Conservation (phyloP, 2,329 filamentous ascomycete species). For the Phialophora verrucosa region DNA sequence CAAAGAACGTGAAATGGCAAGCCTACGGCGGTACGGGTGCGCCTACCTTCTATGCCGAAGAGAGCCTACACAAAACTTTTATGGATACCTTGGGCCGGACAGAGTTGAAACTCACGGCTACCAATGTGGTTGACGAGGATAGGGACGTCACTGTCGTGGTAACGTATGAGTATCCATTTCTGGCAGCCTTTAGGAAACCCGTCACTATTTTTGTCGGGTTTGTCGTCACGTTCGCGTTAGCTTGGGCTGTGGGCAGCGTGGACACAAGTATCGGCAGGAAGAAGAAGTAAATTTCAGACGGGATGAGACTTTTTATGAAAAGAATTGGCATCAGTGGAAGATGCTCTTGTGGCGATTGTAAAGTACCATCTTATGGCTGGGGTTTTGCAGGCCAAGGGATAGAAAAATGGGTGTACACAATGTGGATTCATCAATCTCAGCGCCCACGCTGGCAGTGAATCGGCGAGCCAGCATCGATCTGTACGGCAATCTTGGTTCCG, state of each 20-base stretch:
- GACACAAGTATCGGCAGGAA: constrained; percentile 78
- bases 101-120: constrained; percentile 75
- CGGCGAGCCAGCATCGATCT: background rate
- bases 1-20: constrained; percentile 65
- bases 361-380: background rate
- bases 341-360: background rate
- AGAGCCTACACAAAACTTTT: constrained; percentile 79
- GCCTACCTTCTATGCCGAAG: constrained; percentile 68
- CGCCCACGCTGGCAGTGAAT: background rate
- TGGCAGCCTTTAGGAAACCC: constrained; percentile 82
- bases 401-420: background rate
- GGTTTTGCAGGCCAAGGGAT: background rate
- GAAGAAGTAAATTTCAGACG: constrained; percentile 23
- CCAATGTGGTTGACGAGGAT: constrained; percentile 89
- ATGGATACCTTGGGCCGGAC: constrained; percentile 93
- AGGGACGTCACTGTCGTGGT: constrained; percentile 71
- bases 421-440: background rate
- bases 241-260: constrained; percentile 77
- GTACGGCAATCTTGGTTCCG: background rate
- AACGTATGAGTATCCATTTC: constrained; percentile 81
- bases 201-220: constrained; percentile 77
- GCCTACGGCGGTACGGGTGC: constrained; percentile 81
- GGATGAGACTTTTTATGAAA: constrained; percentile 2
- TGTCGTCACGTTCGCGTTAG: constrained; percentile 73
- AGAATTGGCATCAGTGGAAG: background rate